Evolutionary conservation across 139 green algal species (phyloP).

Genomic region (Astrephomene gubernaculifera): DNA sequence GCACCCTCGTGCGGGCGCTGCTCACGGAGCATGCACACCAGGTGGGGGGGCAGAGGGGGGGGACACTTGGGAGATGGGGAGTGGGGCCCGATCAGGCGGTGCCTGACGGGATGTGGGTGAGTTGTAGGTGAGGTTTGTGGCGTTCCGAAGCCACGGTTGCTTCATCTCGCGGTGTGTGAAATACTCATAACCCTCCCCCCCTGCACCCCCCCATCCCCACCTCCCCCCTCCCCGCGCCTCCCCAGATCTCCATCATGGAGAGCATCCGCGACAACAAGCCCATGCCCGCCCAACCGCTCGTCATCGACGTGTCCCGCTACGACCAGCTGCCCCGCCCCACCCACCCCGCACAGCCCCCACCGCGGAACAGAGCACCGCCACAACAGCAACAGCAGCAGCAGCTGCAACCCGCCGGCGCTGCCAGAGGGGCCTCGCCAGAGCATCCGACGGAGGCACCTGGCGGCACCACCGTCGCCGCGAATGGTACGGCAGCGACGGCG

Average conservation of each 20-base stretch:
- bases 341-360: not conserved
- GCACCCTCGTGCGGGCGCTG: not conserved
- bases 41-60: no score
- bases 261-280: slow-evolving; percentile 17
- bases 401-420: no score
- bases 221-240: not conserved
- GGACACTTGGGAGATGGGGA: no score
- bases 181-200: not conserved
- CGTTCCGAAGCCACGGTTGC: no score
- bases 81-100: no score
- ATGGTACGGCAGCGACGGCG: not conserved
- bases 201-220: not conserved
- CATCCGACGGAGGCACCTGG: not conserved
- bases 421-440: no score
- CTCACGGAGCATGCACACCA: not conserved
- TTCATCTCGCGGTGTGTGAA: no score
- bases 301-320: not conserved
- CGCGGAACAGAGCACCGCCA: no score
- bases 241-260: slow-evolving; percentile 13
- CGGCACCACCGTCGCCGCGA: not conserved
- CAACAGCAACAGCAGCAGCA: not conserved
- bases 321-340: not conserved
- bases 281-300: not conserved
- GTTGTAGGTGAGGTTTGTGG: no score
- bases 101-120: no score